A percentile compares a stretch with the other conserved stretches of the same genome.
Conservation (phyloP, 495 filamentous ascomycete genomes). For the Rostrohypoxylon terebratum region DNA sequence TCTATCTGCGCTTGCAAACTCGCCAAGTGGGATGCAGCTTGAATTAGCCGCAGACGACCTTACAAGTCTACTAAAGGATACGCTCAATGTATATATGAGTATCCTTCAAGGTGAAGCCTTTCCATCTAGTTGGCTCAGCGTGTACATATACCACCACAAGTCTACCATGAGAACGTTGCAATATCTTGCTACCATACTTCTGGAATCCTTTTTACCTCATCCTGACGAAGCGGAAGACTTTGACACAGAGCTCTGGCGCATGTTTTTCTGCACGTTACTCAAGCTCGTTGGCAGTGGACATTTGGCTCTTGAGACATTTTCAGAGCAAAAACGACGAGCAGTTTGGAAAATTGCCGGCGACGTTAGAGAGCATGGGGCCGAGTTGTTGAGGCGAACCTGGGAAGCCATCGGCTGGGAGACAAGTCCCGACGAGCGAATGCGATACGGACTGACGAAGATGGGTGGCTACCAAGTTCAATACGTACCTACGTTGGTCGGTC, state of each 20-base stretch:
- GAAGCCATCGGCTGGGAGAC: slow-evolving; percentile 98
- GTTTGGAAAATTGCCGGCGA: slow-evolving; percentile 99
- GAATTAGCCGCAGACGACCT: slow-evolving; percentile 81
- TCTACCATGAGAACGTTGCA: slow-evolving; percentile 90
- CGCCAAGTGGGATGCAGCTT: slow-evolving; percentile 73
- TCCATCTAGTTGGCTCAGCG: slow-evolving; percentile 87
- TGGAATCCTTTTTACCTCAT: slow-evolving; percentile 81
- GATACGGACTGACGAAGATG: slow-evolving; percentile 84
- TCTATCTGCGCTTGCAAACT: slow-evolving; percentile 80
- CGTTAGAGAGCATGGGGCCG: slow-evolving; percentile 90
- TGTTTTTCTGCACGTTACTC: slow-evolving; percentile 89
- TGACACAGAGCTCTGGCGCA: slow-evolving; percentile 92
- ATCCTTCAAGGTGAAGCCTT: slow-evolving; percentile 92
- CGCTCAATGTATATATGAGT: slow-evolving; percentile 85
- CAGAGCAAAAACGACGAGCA: slow-evolving; percentile 93
- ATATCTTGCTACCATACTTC: slow-evolving; percentile 79
- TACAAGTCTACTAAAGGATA: slow-evolving; percentile 76
- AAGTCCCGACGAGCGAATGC: slow-evolving; percentile 73
- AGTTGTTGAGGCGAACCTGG: slow-evolving; percentile 86
- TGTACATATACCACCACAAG: slow-evolving; percentile 95
- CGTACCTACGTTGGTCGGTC: slow-evolving; percentile 88
- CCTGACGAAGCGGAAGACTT: slow-evolving; percentile 94
- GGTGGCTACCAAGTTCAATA: slow-evolving; percentile 99
- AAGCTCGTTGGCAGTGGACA: slow-evolving; percentile 89
- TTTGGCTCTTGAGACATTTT: slow-evolving; percentile 93